A percentile compares a stretch with the other conserved stretches of the same genome.
phyloP scores from a whole-genome alignment of 371 early-diverging fungal species.

The Zychaea mexicana region DNA sequence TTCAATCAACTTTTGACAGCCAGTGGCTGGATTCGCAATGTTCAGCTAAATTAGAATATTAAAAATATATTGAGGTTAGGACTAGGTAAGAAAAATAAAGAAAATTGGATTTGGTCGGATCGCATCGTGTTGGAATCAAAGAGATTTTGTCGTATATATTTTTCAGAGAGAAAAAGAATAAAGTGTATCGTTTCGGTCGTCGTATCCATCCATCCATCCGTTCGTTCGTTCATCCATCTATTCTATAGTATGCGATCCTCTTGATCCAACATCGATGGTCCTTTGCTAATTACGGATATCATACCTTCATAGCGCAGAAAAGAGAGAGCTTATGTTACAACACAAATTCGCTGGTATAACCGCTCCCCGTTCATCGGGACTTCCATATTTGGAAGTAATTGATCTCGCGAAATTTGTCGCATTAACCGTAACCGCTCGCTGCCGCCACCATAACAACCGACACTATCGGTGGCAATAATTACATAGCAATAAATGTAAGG shows the following conservation, averaged over 20 bases:
- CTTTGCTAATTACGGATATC: background rate
- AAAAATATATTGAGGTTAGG: background rate
- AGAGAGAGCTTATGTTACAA: background rate
- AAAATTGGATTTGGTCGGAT: background rate
- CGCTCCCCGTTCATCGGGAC: background rate
- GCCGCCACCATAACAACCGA: no score
- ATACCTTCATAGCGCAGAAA: constrained; percentile 1
- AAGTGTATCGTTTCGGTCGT: background rate
- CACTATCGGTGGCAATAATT: no score
- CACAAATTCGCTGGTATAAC: background rate
- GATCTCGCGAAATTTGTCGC: no score
- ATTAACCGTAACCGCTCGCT: no score
- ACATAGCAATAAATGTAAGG: no score
- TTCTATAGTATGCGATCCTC: background rate
- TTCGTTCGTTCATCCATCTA: background rate
- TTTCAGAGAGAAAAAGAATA: background rate
- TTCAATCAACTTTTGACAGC: constrained; percentile 98
- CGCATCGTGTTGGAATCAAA: background rate
- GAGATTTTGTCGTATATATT: background rate
- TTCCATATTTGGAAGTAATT: background rate
- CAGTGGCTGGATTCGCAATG: constrained; percentile 99
- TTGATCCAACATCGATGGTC: background rate
- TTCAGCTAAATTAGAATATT: constrained; percentile 73
- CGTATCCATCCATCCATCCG: background rate
- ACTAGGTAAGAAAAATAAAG: background rate